A percentile compares a stretch with the other conserved stretches of the same genome.
These are phyloP conservation scores for Candida ponderosae DNA, from an alignment of 805 yeast genomes.

Conservation along the genomic window DNA sequence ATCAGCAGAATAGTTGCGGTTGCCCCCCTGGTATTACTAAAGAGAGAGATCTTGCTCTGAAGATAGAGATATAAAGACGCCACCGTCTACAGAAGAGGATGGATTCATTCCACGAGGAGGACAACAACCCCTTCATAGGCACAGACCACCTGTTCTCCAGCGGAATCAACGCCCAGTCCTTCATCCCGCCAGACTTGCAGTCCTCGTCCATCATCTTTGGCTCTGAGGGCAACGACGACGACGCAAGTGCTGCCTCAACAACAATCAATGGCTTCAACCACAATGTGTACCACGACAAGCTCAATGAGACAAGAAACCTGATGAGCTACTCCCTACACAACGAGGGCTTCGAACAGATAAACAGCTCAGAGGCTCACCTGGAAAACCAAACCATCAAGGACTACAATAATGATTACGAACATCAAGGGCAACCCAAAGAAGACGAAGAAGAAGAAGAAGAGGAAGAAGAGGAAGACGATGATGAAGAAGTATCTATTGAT, in stretches of 20 bases:
- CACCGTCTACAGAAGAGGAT: not conserved
- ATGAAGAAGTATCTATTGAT: not conserved
- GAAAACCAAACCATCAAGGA: too few relatives aligned
- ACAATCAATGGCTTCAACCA: not conserved
- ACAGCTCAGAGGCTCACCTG: not conserved
- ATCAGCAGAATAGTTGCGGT: too few relatives aligned
- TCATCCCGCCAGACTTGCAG: slow-evolving; percentile 1
- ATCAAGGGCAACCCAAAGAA: too few relatives aligned
- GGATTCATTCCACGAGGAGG: slow-evolving; percentile 18
- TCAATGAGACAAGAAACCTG: not conserved
- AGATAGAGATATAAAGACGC: not conserved
- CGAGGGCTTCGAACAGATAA: not conserved
- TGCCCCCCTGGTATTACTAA: not conserved
- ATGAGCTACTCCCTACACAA: not conserved
- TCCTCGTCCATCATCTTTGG: slow-evolving; percentile 1
- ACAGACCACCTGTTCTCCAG: slow-evolving; percentile 18
- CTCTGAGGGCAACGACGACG: not conserved
- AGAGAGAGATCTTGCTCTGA: not conserved
- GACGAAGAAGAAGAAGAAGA: not conserved
- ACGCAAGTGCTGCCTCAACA: not conserved
- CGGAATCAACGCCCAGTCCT: slow-evolving; percentile 8
- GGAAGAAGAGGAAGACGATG: not conserved
- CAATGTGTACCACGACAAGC: not conserved
- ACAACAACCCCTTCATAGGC: slow-evolving; percentile 26
- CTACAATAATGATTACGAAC: too few relatives aligned